Conservation (phyloP, 805 yeast species). For the Pichia manshurica region DNA sequence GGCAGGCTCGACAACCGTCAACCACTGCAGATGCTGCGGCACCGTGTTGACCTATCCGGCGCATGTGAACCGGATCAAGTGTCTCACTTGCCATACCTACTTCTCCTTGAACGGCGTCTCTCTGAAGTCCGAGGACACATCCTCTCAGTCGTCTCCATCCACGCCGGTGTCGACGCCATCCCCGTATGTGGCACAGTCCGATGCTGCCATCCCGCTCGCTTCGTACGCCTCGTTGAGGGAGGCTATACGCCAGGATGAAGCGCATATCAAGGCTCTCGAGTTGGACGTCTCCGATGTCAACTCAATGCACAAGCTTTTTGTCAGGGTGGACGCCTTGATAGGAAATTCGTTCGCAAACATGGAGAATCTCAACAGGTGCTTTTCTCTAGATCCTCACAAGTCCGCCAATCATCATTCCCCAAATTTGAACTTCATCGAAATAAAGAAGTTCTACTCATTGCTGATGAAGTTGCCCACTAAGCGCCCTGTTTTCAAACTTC, state of each 20-base stretch:
- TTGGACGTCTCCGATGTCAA: background rate
- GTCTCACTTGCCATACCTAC: slow-evolving; percentile 16
- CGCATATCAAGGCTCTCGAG: background rate
- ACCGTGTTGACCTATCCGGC: slow-evolving; percentile 14
- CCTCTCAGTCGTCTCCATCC: no score
- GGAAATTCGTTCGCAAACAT: slow-evolving; percentile 42
- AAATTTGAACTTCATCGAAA: slow-evolving; percentile 44
- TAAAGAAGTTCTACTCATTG: slow-evolving; percentile 41
- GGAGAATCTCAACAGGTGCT: slow-evolving; percentile 49
- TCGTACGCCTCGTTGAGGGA: background rate
- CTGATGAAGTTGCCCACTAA: slow-evolving; percentile 51
- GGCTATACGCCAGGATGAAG: slow-evolving; percentile 1
- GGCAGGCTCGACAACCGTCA: background rate
- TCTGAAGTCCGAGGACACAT: no score
- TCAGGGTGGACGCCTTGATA: slow-evolving; percentile 47
- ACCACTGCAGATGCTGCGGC: slow-evolving; percentile 17
- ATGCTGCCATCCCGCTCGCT: background rate
- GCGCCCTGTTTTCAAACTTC: slow-evolving; percentile 51
- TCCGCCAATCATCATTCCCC: slow-evolving; percentile 35
- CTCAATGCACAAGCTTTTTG: slow-evolving; percentile 25
- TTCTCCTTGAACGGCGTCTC: background rate
- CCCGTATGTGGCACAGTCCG: no score
- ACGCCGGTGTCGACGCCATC: no score
- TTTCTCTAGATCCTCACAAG: slow-evolving; percentile 31
- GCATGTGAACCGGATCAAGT: slow-evolving; percentile 12